Conservation (phyloP, 169 alveolate species). For the Eimeria tenella region DNA sequence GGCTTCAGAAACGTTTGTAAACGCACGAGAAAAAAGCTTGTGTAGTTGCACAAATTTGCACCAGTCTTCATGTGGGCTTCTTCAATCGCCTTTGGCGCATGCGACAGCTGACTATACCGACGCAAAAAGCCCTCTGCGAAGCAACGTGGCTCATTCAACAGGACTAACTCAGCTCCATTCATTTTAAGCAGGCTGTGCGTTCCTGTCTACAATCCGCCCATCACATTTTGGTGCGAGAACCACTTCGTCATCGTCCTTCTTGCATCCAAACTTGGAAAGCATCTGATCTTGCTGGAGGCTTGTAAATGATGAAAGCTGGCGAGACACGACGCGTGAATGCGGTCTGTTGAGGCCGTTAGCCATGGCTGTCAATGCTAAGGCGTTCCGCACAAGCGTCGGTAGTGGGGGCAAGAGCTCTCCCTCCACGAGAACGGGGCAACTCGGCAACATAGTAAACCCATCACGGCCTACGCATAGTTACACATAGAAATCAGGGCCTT, state of each 20-base stretch:
- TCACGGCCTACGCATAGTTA: slow-evolving; percentile 79
- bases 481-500: not conserved
- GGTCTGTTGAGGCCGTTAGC: slow-evolving; percentile 86
- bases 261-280: slow-evolving; percentile 78
- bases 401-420: slow-evolving; percentile 85
- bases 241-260: slow-evolving; percentile 34
- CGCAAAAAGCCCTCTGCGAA: too few relatives aligned
- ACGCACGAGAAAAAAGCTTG: too few relatives aligned
- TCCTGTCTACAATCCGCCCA: slow-evolving; percentile 76
- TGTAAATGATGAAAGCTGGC: slow-evolving; percentile 79
- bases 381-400: slow-evolving; percentile 85
- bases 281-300: slow-evolving; percentile 73
- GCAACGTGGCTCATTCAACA: too few relatives aligned
- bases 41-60: too few relatives aligned
- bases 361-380: slow-evolving; percentile 83
- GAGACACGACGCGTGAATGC: slow-evolving; percentile 82
- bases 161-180: too few relatives aligned
- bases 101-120: too few relatives aligned
- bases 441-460: slow-evolving; percentile 78
- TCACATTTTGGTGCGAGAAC: slow-evolving; percentile 79
- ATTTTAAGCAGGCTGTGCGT: not conserved
- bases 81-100: too few relatives aligned
- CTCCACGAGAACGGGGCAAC: slow-evolving; percentile 82
- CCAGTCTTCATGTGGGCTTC: too few relatives aligned
- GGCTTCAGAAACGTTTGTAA: too few relatives aligned